Percentiles rank a stretch among this genome's conserved stretches.
These are phyloP conservation scores for Teratosphaeria gauchensis DNA, from an alignment of 2,329 filamentous ascomycete species.

Conservation along the genomic window DNA sequence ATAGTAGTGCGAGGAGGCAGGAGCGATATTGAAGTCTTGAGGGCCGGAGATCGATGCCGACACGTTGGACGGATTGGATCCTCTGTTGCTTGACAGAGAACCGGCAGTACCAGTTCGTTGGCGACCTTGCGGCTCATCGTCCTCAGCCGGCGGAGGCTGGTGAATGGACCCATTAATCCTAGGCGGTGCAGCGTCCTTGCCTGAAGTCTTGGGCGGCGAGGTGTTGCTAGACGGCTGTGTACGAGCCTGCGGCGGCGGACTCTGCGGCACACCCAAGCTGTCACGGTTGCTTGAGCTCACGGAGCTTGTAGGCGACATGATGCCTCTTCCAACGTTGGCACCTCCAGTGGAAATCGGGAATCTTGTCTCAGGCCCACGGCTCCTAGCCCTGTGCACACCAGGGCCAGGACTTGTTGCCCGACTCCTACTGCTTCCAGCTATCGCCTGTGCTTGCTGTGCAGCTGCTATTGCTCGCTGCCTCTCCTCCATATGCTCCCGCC, in stretches of 20 bases:
- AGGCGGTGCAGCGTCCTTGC: not conserved
- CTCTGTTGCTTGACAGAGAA: conserved; percentile 13
- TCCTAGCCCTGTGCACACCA: conserved; percentile 64
- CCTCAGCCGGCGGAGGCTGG: conserved; percentile 21
- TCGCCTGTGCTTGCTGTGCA: conserved; percentile 19
- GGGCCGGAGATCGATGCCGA: conserved; percentile 21
- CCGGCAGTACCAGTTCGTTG: conserved; percentile 8
- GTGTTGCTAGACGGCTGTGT: conserved; percentile 3
- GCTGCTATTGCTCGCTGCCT: conserved; percentile 68
- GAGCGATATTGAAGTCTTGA: conserved; percentile 13
- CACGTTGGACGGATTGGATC: conserved; percentile 10
- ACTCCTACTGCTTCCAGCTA: conserved; percentile 14
- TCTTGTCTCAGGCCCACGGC: conserved; percentile 55
- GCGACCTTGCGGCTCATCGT: conserved; percentile 3
- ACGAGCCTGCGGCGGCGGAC: conserved; percentile 26
- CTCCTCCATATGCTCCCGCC: conserved; percentile 88
- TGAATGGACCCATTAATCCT: conserved; percentile 20
- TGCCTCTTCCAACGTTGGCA: conserved; percentile 36
- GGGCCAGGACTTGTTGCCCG: conserved; percentile 41
- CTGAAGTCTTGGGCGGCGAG: conserved; percentile 8
- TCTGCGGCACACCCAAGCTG: conserved; percentile 68
- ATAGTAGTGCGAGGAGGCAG: conserved; percentile 17
- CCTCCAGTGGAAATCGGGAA: conserved; percentile 61
- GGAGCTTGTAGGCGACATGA: conserved; percentile 27
- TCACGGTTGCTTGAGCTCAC: conserved; percentile 34